phyloP scores from a whole-genome alignment of 2,329 filamentous ascomycete genomes.

The Xylaria sp. region DNA sequence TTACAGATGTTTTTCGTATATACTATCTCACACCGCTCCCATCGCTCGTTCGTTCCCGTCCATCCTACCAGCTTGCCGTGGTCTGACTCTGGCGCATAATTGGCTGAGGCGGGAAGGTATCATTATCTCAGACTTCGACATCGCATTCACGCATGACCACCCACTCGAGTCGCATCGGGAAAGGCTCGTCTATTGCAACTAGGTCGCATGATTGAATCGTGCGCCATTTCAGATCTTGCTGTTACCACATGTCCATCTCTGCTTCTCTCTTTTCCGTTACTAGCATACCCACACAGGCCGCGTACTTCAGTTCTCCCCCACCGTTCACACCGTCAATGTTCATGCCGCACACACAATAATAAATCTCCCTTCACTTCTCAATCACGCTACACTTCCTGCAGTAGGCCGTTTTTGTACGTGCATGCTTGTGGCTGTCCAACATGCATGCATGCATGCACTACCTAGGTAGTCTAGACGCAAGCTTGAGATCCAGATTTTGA shows the following conservation, averaged over 20 bases:
- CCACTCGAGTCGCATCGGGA: slow-evolving; percentile 27
- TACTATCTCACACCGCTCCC: slow-evolving; percentile 24
- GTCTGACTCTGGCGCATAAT: slow-evolving; percentile 4
- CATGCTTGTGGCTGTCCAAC: slow-evolving; percentile 26
- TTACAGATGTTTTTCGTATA: slow-evolving; percentile 9
- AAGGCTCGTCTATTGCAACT: slow-evolving; percentile 27
- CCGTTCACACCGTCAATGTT: neutral
- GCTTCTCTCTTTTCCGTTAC: neutral
- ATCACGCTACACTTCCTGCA: slow-evolving; percentile 15
- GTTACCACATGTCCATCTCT: slow-evolving; percentile 3
- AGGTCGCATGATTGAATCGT: slow-evolving; percentile 30
- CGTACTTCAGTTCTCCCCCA: neutral
- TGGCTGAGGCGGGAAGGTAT: slow-evolving; percentile 15
- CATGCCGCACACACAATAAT: neutral
- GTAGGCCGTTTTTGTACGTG: slow-evolving; percentile 18
- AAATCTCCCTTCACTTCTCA: neutral
- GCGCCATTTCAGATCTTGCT: slow-evolving; percentile 11
- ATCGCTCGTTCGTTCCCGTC: slow-evolving; percentile 9
- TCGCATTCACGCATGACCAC: slow-evolving; percentile 31
- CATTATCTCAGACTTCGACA: slow-evolving; percentile 18
- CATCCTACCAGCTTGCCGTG: slow-evolving; percentile 5
- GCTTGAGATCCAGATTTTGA: neutral
- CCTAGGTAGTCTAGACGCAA: slow-evolving; percentile 14
- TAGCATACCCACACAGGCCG: neutral
- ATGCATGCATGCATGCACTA: slow-evolving; percentile 19